These are phyloP conservation scores for Irpex sp. DNA, from an alignment of 1,284 basidiomycete species.

Conservation along the genomic window DNA sequence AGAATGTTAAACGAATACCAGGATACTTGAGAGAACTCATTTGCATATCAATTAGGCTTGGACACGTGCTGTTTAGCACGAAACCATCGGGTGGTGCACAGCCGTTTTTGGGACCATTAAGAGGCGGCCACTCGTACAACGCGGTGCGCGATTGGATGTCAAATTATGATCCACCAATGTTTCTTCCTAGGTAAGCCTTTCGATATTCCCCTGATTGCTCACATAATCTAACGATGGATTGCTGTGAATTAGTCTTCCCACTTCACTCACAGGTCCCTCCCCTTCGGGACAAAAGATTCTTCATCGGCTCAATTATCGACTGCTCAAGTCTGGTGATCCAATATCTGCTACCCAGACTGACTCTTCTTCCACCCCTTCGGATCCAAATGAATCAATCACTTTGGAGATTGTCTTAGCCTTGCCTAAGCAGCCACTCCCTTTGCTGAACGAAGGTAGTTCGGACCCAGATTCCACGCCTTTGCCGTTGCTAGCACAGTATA, in stretches of 20 bases:
- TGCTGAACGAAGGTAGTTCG: not conserved
- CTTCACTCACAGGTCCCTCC: constrained; percentile 32
- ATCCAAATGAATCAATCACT: constrained; percentile 17
- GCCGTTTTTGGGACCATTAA: constrained; percentile 49
- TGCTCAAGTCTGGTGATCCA: constrained; percentile 17
- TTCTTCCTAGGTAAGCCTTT: constrained; percentile 51
- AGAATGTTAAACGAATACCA: constrained; percentile 17
- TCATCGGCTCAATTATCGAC: constrained; percentile 57
- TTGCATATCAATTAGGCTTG: constrained; percentile 37
- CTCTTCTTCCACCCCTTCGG: not conserved
- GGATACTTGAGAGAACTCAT: not conserved
- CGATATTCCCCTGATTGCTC: not conserved
- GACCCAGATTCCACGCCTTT: not conserved
- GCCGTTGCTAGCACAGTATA: constrained; percentile 24
- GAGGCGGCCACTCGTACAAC: constrained; percentile 38
- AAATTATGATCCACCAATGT: constrained; percentile 34
- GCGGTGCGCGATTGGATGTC: constrained; percentile 47
- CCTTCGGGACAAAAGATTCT: constrained; percentile 37
- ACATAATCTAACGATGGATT: constrained; percentile 1
- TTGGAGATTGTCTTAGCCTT: constrained; percentile 25
- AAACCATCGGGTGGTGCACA: constrained; percentile 28
- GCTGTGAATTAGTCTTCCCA: constrained; percentile 41
- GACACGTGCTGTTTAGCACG: constrained; percentile 53
- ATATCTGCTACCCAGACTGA: not conserved
- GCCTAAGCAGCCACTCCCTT: constrained; percentile 7